Base-by-base conservation (phyloP, 2,329 filamentous ascomycete genomes). In the Claviceps lovelessii region DNA sequence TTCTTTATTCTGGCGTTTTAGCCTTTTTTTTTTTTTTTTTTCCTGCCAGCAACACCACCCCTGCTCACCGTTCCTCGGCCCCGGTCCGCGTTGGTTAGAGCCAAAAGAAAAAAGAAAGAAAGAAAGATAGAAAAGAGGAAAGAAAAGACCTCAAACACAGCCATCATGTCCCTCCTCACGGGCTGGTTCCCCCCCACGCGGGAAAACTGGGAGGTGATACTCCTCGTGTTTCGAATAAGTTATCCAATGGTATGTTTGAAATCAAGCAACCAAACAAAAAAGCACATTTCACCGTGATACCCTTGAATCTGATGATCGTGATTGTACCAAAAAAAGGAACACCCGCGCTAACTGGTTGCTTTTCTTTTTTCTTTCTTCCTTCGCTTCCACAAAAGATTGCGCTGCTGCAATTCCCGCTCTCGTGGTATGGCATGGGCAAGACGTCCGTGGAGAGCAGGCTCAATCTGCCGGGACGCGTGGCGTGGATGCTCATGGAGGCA, bases 381-480 rank as follows among this genome's bases (percentile, higher is more conserved):
- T 23, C 23, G 23, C 23, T 23, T 23, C 23, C 2, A 13, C 10
- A 19, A 5, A 57, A 95, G 89, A 64, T 89, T 59, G 84, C 84
- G 0, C 78, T 81, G 1, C 52, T 80, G 28, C 90, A 95, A 80
- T 94, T 86, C 84, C 56, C 84, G 55, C 72, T 77, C n/a, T 78
- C 81, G 54, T 95, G 81, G 78, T 93, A 96, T 68, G 88, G 88
- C 52, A 89, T 91, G 74, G 93, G 93, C 68, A 97, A 97, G 72
- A 95, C 90, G 3, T 95, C 89, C 4, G 77, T 83, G 19, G 65
- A 76, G 3, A 90, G 85, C 62, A 72, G 72, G 13, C 74, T 93
- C 66, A 98, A 98, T 71, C 70, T 97, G n/a, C 88, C 90, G 1
- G 93, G 93, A 58, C 88, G 87, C 62, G 73, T 88, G 59, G 90